Evolutionary conservation across 2,329 filamentous ascomycete species (phyloP), one percentile per base, ranked within the genome.

Genomic region (Colletotrichum sp.): DNA sequence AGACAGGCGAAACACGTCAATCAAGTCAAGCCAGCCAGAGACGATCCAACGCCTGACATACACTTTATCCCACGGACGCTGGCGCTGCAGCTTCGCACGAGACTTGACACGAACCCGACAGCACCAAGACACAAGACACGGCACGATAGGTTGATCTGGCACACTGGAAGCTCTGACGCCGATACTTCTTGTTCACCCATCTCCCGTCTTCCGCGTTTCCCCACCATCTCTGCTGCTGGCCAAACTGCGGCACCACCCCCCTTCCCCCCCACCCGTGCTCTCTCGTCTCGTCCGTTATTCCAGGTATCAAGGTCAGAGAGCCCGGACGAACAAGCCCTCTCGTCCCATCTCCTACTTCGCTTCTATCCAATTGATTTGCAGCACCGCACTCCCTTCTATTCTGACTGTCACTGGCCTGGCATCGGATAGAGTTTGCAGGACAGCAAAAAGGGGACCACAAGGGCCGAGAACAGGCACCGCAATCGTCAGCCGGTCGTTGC

Each of bases 271-370:
- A 30, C 28, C 26, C 28, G 21, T 48, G 26, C 60, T 8, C 57
- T n/a, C 39, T 65, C 34, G 32, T 71, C 63, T 69, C 43, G 26
- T 59, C 52, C 74, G 52, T 32, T 24, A 71, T 60, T 24, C 66
- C 30, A 34, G 71, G 71, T 67, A 70, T 75, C 72, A 67, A 75
- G n/a, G 30, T 71, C 48, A 68, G 34, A 72, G 60, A 72, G 36
- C 60, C 66, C 60, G 74, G 70, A 74, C 70, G 74, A 76, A 76
- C 74, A 61, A 66, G 39, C 39, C 73, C 32, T 71, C 32, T 74
- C 74, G 65, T 73, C 74, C 70, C 64, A 66, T 74, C 64, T 75
- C 66, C 26, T 43, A 7, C 57, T 61, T 76, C 48, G 70, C 71
- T 68, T 76, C 64, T 21, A 30, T 18, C 59, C 59, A 61, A 55